These are phyloP conservation scores for Alternaria sp. DNA, from an alignment of 2,329 filamentous ascomycete species.

Conservation along the genomic window DNA sequence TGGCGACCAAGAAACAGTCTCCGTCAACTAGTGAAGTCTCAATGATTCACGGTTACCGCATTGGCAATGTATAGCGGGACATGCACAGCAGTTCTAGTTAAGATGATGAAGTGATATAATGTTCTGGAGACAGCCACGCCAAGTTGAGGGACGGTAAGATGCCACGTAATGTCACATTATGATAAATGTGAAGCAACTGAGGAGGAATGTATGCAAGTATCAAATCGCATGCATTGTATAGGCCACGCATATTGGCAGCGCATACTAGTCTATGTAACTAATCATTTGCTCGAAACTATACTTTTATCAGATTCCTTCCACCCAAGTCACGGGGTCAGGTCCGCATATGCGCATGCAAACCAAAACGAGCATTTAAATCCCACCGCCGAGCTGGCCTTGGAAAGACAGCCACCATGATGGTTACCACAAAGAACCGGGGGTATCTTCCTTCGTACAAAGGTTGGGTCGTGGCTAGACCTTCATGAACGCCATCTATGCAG, in stretches of 20 bases:
- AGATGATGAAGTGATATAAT: background rate
- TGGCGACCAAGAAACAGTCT: background rate
- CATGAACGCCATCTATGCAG: conserved; percentile 50
- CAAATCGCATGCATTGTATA: conserved; percentile 37
- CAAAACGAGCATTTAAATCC: conserved; percentile 30
- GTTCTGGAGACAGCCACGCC: background rate
- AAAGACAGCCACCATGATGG: conserved; percentile 32
- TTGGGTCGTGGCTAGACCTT: conserved; percentile 36
- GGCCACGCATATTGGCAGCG: conserved; percentile 25
- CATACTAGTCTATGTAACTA: conserved; percentile 44
- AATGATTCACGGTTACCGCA: background rate
- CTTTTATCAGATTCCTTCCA: conserved; percentile 48
- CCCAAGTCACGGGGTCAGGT: conserved; percentile 39
- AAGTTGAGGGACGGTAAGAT: background rate
- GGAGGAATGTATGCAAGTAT: conserved; percentile 12
- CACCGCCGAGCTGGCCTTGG: conserved; percentile 35
- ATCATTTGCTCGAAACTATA: conserved; percentile 42
- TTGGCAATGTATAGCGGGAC: background rate
- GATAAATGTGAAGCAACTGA: background rate
- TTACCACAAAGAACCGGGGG: conserved; percentile 36
- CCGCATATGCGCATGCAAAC: conserved; percentile 34
- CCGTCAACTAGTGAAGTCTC: background rate
- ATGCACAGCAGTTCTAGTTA: background rate
- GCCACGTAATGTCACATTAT: background rate
- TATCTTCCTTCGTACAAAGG: conserved; percentile 45